Base-by-base conservation (phyloP, 2,329 filamentous ascomycete species). In the Trichoderma atroviride region DNA sequence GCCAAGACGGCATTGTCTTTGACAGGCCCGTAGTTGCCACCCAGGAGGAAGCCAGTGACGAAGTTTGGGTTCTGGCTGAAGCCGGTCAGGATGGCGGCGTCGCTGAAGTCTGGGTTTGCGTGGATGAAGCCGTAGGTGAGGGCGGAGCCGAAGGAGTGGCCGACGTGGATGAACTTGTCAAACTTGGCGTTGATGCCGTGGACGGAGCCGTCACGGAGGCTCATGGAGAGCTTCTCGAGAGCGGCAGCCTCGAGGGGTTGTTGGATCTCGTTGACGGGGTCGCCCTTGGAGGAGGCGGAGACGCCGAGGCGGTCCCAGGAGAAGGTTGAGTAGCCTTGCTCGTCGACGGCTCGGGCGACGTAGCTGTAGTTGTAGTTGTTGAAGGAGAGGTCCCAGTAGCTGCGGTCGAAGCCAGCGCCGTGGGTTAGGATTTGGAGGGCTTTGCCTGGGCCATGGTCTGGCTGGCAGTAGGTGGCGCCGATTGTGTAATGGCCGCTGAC, bases 351-450 rank as follows among this genome's bases (percentile, higher is more conserved):
- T 14, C 78, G 78, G 58, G 85, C 81, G 33, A 87, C 82, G 76
- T 91, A 91, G 74, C 84, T 88, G 80, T 91, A 90, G 75, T 89
- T 87, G 80, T 83, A 85, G 73, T 84, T 79, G 75, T 87, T 83
- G 78, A 81, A 85, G 0, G 86, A 76, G 13, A 86, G 76, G 75
- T 91, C 87, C 88, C 88, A 91, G 80, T 90, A 91, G 56, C 81
- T 85, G 60, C 75, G 76, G 65, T 80, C 78, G 69, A 81, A 82
- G 29, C 80, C 81, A 29, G 82, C 72, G 4, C 81, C 81, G 61
- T 82, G 81, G 4, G 82, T 83, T 62, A 81, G 75, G 60, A 83
- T 78, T 73, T 83, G 80, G 5, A 83, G 70, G 27, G 75, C 72
- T 16, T 74, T 47, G 63, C 81, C 76, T 13, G 82, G 77, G 11